Percentiles rank a stretch among this genome's conserved stretches.
These are phyloP conservation scores for Nannochloris sp. DNA, from an alignment of 139 green algal genomes.

Conservation along the genomic window DNA sequence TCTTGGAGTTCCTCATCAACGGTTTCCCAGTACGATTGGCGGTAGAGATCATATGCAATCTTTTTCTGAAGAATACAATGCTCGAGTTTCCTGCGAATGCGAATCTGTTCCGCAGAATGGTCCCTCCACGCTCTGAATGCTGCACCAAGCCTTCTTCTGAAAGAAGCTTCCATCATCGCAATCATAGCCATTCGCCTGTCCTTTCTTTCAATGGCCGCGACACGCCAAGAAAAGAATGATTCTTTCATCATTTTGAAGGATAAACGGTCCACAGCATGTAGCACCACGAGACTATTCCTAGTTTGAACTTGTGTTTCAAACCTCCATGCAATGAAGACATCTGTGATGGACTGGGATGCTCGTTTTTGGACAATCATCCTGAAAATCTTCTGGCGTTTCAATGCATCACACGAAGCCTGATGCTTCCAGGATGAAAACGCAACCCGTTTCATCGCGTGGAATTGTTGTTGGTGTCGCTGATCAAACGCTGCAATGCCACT, in stretches of 20 bases:
- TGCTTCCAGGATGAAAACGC: no score
- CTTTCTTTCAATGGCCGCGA: slow-evolving; percentile 10
- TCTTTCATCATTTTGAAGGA: slow-evolving; percentile 1
- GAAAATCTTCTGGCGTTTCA: slow-evolving; percentile 1
- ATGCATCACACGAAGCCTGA: no score
- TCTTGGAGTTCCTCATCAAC: slow-evolving; percentile 58
- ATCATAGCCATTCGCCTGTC: slow-evolving; percentile 17
- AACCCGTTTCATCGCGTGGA: no score
- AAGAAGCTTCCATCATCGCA: slow-evolving; percentile 20
- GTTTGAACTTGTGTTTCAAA: slow-evolving; percentile 8
- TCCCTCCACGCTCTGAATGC: slow-evolving; percentile 27
- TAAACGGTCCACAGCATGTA: slow-evolving; percentile 17
- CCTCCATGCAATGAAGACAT: slow-evolving; percentile 9
- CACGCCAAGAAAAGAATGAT: slow-evolving; percentile 18
- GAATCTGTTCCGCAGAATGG: slow-evolving; percentile 10
- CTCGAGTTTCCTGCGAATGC: slow-evolving; percentile 15
- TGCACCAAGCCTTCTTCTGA: slow-evolving; percentile 8
- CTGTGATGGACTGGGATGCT: neutral
- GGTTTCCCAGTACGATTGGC: slow-evolving; percentile 62
- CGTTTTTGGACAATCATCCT: slow-evolving; percentile 1
- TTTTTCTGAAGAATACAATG: slow-evolving; percentile 53
- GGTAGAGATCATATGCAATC: slow-evolving; percentile 53
- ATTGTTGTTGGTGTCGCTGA: no score
- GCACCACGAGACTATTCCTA: neutral
- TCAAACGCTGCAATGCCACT: no score